These are phyloP conservation scores for Diplocarpon rosae DNA, from an alignment of 2,329 filamentous ascomycete species.

Conservation along the genomic window DNA sequence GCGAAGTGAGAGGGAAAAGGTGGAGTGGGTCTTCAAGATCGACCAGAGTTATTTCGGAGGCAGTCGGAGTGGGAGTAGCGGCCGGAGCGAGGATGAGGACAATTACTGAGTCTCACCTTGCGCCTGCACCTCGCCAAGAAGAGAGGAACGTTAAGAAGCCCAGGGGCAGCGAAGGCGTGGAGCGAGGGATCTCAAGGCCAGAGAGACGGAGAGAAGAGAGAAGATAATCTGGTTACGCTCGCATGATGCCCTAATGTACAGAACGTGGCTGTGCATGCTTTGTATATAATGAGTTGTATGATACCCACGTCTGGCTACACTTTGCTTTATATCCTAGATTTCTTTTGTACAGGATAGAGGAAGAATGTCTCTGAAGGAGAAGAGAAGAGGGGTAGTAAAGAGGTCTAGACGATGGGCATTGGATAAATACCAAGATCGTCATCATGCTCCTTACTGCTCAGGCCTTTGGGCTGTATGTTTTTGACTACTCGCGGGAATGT, in stretches of 20 bases:
- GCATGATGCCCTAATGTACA: conserved; percentile 2
- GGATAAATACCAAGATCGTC: too few species aligned
- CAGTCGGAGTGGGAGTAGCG: conserved; percentile 12
- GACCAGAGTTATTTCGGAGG: conserved; percentile 49
- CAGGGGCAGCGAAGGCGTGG: neutral
- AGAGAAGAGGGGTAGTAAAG: too few species aligned
- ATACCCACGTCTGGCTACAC: conserved; percentile 11
- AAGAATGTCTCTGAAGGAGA: too few species aligned
- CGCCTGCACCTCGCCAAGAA: neutral
- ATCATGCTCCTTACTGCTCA: too few species aligned
- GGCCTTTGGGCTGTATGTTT: too few species aligned
- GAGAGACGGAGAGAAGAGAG: neutral
- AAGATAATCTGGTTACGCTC: neutral
- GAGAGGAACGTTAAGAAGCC: neutral
- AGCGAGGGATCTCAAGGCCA: neutral
- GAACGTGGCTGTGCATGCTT: neutral
- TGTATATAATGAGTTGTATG: conserved; percentile 14
- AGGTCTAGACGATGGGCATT: too few species aligned
- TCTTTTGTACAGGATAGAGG: neutral
- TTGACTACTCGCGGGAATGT: too few species aligned
- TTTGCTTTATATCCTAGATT: conserved; percentile 1
- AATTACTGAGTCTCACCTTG: neutral
- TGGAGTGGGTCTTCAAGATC: conserved; percentile 93
- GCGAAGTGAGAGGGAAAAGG: conserved; percentile 79
- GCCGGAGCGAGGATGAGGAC: conserved; percentile 11